Evolutionary conservation across 208 protist genomes (phyloP).

Genomic region (Naegleria gruberi): DNA sequence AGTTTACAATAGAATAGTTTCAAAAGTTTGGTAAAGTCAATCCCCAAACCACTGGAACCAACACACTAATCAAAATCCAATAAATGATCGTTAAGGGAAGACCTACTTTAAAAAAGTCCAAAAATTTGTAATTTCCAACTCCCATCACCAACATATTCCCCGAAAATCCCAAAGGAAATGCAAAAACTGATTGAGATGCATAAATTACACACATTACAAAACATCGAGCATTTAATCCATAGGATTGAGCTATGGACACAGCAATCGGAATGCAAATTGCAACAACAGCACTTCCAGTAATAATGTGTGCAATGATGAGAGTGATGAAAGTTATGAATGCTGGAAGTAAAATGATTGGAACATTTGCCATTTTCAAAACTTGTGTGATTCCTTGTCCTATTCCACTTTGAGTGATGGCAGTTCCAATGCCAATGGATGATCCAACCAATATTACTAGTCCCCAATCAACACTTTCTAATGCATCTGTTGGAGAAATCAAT

Average conservation of each 20-base stretch:
- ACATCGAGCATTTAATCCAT: background rate
- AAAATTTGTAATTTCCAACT: background rate
- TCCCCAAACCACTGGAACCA: background rate
- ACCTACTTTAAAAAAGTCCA: background rate
- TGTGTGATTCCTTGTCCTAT: background rate
- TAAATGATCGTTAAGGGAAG: background rate
- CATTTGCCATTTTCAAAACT: background rate
- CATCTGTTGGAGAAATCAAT: background rate
- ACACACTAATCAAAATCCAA: background rate
- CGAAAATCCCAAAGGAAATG: background rate
- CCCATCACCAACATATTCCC: background rate
- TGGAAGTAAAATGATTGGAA: background rate
- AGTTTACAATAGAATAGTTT: too few species aligned
- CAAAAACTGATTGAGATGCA: background rate
- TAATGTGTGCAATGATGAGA: background rate
- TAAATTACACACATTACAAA: background rate
- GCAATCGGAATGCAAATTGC: background rate
- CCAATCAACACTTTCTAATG: background rate
- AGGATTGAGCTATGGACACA: background rate
- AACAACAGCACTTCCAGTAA: background rate
- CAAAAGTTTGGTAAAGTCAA: background rate
- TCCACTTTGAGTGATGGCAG: background rate
- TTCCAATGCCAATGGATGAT: background rate
- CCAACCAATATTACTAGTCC: background rate
- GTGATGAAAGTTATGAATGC: background rate